Base-by-base conservation (phyloP, 805 yeast species). In the Nakazawaea holstii region DNA sequence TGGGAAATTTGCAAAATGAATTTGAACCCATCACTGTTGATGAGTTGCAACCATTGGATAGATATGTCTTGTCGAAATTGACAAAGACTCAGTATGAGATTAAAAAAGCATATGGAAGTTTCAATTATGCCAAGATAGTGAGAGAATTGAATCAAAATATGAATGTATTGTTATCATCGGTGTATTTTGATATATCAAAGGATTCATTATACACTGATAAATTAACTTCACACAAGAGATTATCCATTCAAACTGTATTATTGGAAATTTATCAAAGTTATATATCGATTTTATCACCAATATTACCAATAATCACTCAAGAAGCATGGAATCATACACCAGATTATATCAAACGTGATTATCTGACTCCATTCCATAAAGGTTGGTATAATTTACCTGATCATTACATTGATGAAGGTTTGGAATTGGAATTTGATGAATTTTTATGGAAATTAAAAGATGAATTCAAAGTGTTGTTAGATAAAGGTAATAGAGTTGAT, bases 101-200 rank as follows among this genome's bases (percentile, higher is more conserved):
- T 24, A 52, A 68, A 29, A 61, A 60, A 8, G 68, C 74, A 32
- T 92, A 82, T 60, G 66, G 74, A 24, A 60, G 62, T 1, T 82
- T 76, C 59, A 82, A 84, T 55, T 94, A 84, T 62, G 79, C 87
- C 46, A 76, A 79, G 52, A 85, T 86, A 7, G 74, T 89, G 28
- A 83, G 84, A 49, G 76, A 75, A 6, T 57, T 90, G 9, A 83
- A 84, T 54, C 75, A 77, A 48, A 90, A 88, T 59, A 74, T 90
- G 72, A 88, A 84, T 58, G 74, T 78, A 20, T 82, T 80, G 17
- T 71, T 91, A 48, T 89, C 97, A 17, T 79, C 97, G 0, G 69
- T 84, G 29, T 94, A 92, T 64, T 90, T 94, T 64, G 96, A 89
- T 58, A 74, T 87, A 28, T 78, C 85, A 35, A 94, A 94, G 59